These are phyloP conservation scores for Amanita molliuscula DNA, from an alignment of 768 basidiomycete genomes.

Conservation along the genomic window DNA sequence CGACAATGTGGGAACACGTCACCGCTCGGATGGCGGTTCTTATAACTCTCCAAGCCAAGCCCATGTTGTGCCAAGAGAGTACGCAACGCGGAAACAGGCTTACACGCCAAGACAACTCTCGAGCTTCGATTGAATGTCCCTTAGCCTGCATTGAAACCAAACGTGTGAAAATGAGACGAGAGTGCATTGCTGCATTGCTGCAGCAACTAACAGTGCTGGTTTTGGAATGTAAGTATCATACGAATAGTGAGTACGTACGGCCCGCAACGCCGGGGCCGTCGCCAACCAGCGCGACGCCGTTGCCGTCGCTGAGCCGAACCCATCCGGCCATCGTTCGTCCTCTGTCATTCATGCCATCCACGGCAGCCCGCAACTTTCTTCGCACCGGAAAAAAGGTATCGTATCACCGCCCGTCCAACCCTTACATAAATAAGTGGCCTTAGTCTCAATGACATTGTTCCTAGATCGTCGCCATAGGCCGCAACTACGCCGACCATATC, in stretches of 20 bases:
- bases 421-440: not conserved
- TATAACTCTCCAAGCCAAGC: not conserved
- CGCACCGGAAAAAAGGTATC: slow-evolving; percentile 3
- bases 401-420: not conserved
- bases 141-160: too few relatives aligned
- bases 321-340: not conserved
- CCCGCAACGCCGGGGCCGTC: too few relatives aligned
- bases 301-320: not conserved
- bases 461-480: slow-evolving; percentile 91
- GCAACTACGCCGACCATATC: slow-evolving; percentile 87
- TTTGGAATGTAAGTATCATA: too few relatives aligned
- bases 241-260: too few relatives aligned
- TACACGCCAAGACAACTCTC: too few relatives aligned
- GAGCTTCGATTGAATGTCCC: too few relatives aligned
- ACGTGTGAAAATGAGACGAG: too few relatives aligned
- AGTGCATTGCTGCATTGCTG: too few relatives aligned
- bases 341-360: not conserved
- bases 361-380: not conserved
- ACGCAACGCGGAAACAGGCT: not conserved
- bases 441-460: not conserved
- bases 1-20: too few relatives aligned
- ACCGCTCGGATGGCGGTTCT: too few relatives aligned
- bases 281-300: too few relatives aligned
- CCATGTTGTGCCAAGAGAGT: not conserved
- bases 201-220: too few relatives aligned